phyloP scores from a whole-genome alignment of 2,329 filamentous ascomycete species.

The Paecilomyces sp. region DNA sequence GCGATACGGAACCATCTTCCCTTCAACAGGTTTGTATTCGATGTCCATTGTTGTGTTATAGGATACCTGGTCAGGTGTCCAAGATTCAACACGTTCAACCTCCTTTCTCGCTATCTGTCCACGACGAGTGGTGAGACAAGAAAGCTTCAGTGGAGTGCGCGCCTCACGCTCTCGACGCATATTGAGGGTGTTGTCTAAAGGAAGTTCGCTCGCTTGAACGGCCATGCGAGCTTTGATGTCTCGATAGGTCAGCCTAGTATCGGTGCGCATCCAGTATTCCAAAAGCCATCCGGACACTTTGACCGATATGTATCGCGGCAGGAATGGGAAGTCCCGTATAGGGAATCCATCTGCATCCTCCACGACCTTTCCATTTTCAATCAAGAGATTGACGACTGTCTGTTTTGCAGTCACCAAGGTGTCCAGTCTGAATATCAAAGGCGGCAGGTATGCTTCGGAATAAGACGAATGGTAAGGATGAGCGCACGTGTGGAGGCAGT shows the following conservation, averaged over 20 bases:
- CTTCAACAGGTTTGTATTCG: constrained; percentile 4
- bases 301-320: constrained; percentile 21
- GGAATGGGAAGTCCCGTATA: constrained; percentile 17
- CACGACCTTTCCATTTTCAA: constrained; percentile 10
- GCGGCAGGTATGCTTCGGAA: constrained; percentile 11
- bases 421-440: constrained; percentile 17
- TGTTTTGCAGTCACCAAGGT: constrained; percentile 2
- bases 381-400: constrained; percentile 2
- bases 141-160: constrained; percentile 16
- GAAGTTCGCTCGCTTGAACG: constrained; percentile 7
- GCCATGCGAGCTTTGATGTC: constrained; percentile 24
- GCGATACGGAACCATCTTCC: not conserved
- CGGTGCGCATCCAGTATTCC: constrained; percentile 23
- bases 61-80: constrained; percentile 14
- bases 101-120: constrained; percentile 12
- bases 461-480: constrained; percentile 15
- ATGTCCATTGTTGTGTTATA: constrained; percentile 21
- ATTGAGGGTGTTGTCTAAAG: constrained; percentile 17
- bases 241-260: constrained; percentile 17
- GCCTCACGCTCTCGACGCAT: constrained; percentile 20
- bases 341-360: constrained; percentile 7
- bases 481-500: constrained; percentile 14
- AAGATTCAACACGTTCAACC: constrained; percentile 18
- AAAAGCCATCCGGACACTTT: constrained; percentile 18
- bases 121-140: constrained; percentile 18